Base-by-base conservation (phyloP, 2,329 filamentous ascomycete genomes). In the Paecilomyces variotii region DNA sequence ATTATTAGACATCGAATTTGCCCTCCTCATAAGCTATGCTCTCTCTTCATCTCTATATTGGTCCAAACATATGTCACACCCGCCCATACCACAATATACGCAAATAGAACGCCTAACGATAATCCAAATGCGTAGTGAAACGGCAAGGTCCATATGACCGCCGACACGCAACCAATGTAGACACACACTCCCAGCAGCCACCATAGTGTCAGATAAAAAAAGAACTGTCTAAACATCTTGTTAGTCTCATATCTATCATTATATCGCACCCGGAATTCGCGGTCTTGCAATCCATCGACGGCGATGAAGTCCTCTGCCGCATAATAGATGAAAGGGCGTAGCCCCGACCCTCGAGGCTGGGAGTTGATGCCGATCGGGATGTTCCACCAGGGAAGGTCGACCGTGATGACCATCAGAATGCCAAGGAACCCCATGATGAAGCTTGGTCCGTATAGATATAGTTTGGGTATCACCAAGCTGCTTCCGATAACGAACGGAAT, bases 101-200 rank as follows among this genome's bases (percentile, higher is more conserved):
- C 26, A 10, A 12, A 26, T 59, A 9, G 56, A 62, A 30, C 32
- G 56, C 3, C 62, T 57, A n/a, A 56, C 45, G 7, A n/a, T 62
- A 35, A 34, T 61, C 14, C 52, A 39, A 27, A 32, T 57, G 25
- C 52, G 6, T 45, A 45, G 39, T 45, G 39, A 24, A 45, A 45
- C n/a, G 39, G 39, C 39, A 45, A 14, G 2, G 39, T 45, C 39
- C 39, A 45, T 19, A 45, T 45, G n/a, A 45, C 39, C 14, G 39
- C 39, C 14, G 39, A 45, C 39, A 45, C 39, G 7, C 39, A 45
- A 45, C 39, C 39, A 9, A 45, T 45, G 6, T 45, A 45, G 9
- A 45, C 39, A 45, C 39, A 45, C 9, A 45, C 39, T 19, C 39
- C 39, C 4, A 45, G n/a, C 14, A 45, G n/a, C 39, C 39, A 45